A percentile compares a stretch with the other conserved stretches of the same genome.
Conservation (phyloP, 257 asterid species). For the Galeopsis tetrahit region DNA sequence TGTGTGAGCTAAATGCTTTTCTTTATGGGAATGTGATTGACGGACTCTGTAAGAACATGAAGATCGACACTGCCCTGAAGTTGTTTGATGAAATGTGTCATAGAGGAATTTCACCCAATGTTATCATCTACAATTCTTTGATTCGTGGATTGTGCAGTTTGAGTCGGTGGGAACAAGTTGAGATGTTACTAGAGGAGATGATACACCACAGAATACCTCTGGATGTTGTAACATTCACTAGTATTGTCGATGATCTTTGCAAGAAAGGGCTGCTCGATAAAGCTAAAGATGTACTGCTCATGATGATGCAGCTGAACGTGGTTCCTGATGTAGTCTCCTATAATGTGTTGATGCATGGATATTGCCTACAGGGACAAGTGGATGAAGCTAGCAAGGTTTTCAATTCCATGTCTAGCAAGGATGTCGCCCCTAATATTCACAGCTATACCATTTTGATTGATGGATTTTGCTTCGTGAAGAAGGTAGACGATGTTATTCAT, state of each 20-base stretch:
- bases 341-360: neutral
- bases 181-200: neutral
- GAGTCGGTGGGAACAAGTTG: neutral
- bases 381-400: constrained; percentile 2
- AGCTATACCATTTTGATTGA: neutral
- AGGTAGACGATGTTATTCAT: neutral
- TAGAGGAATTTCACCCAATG: neutral
- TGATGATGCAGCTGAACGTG: too few relatives aligned
- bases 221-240: neutral
- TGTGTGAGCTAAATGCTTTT: neutral
- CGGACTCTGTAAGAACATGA: neutral
- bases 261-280: neutral
- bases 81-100: neutral
- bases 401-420: neutral
- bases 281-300: neutral
- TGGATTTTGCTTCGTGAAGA: neutral
- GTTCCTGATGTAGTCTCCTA: neutral
- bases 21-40: neutral
- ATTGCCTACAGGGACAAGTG: neutral
- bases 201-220: neutral
- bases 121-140: neutral
- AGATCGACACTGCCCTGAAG: neutral
- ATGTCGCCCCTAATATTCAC: neutral
- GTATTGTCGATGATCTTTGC: neutral
- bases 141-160: neutral